These are phyloP conservation scores for Chaetomiaceae sp. DNA, from an alignment of 2,329 filamentous ascomycete species.

Conservation along the genomic window DNA sequence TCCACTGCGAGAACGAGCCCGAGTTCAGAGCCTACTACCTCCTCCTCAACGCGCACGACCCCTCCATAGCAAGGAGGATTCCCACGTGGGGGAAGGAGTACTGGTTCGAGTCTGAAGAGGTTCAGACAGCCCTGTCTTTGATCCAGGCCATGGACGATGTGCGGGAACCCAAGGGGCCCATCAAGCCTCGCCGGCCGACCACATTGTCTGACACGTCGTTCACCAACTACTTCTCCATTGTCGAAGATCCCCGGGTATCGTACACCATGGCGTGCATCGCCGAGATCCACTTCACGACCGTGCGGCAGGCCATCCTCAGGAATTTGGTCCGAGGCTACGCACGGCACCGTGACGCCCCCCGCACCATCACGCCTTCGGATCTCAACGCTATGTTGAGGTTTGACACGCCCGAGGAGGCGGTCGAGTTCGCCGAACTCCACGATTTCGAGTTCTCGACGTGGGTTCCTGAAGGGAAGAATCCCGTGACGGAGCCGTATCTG, in stretches of 20 bases:
- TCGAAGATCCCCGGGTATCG: constrained; percentile 53
- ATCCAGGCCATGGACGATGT: constrained; percentile 58
- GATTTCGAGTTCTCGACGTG: constrained; percentile 47
- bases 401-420: constrained; percentile 62
- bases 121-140: constrained; percentile 59
- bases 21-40: constrained; percentile 65
- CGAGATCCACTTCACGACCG: constrained; percentile 60
- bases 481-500: constrained; percentile 34
- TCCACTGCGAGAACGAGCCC: constrained; percentile 57
- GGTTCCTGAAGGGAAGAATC: constrained; percentile 26
- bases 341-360: constrained; percentile 52
- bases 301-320: constrained; percentile 55
- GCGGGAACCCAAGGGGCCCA: constrained; percentile 52
- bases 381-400: constrained; percentile 60
- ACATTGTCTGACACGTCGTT: constrained; percentile 48
- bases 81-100: constrained; percentile 52
- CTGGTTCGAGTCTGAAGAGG: constrained; percentile 52
- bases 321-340: constrained; percentile 52
- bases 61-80: constrained; percentile 52
- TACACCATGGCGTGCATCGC: constrained; percentile 68
- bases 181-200: constrained; percentile 46
- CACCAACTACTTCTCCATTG: constrained; percentile 55
- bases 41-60: constrained; percentile 56
- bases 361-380: constrained; percentile 54
- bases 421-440: constrained; percentile 59